Evolutionary conservation across 352 stramenopile genomes (phyloP).

Genomic region (Globisporangium okanoganense): DNA sequence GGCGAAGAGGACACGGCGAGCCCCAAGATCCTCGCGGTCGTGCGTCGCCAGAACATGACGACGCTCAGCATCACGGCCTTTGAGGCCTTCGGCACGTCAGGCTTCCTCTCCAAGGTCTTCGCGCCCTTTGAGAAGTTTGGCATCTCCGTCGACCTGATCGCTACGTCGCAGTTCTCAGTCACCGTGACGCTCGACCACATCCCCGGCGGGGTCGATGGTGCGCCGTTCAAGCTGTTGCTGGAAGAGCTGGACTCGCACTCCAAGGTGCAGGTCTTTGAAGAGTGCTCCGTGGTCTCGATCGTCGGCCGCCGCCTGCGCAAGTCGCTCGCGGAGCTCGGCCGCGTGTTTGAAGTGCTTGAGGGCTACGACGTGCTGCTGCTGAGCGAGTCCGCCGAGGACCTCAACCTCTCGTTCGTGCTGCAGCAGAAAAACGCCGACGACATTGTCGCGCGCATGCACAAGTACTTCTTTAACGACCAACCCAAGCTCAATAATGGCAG

Average conservation of each 20-base stretch:
- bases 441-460: slow-evolving; percentile 79
- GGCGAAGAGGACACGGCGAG: slow-evolving; percentile 33
- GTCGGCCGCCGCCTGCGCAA: slow-evolving; percentile 79
- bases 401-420: slow-evolving; percentile 90
- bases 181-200: slow-evolving; percentile 88
- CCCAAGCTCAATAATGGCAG: slow-evolving; percentile 6
- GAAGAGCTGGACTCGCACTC: slow-evolving; percentile 64
- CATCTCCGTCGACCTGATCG: slow-evolving; percentile 88
- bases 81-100: slow-evolving; percentile 81
- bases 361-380: slow-evolving; percentile 84
- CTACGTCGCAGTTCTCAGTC: slow-evolving; percentile 88
- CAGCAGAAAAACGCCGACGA: slow-evolving; percentile 71
- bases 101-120: slow-evolving; percentile 87
- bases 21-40: slow-evolving; percentile 85
- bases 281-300: slow-evolving; percentile 86
- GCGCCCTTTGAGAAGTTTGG: slow-evolving; percentile 77
- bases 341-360: slow-evolving; percentile 82
- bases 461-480: slow-evolving; percentile 58
- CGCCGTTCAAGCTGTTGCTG: slow-evolving; percentile 64
- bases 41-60: slow-evolving; percentile 81
- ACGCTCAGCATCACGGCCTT: slow-evolving; percentile 87
- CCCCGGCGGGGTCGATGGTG: slow-evolving; percentile 64
- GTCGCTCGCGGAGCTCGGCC: slow-evolving; percentile 73
- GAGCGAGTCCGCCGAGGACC: slow-evolving; percentile 83
- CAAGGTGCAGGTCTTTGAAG: slow-evolving; percentile 70